Conservation (phyloP, 345 rosid genomes). For the Stellera chamaejasme region DNA sequence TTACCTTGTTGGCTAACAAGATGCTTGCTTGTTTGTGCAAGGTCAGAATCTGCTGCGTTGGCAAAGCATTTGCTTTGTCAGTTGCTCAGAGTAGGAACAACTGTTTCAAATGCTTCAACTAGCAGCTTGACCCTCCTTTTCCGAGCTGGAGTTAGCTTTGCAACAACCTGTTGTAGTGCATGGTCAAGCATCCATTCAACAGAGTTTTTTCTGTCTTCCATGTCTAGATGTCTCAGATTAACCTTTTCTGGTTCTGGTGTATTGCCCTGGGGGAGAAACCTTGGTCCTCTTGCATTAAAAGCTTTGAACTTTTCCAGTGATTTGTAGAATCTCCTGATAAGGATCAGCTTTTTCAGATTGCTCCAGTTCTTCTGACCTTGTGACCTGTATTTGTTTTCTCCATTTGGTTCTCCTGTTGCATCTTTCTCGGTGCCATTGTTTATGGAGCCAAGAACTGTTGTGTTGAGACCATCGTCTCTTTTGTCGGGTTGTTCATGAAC, state of each 20-base stretch:
- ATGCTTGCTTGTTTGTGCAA: conserved; percentile 10
- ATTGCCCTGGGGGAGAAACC: conserved; percentile 32
- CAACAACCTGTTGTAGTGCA: conserved; percentile 70
- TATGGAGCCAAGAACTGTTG: conserved; percentile 3
- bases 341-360: conserved; percentile 63
- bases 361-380: conserved; percentile 54
- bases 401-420: conserved; percentile 14
- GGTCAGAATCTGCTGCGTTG: conserved; percentile 15
- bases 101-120: conserved; percentile 83
- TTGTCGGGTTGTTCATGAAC: conserved; percentile 17
- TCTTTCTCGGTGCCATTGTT: conserved; percentile 8
- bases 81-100: conserved; percentile 40
- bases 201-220: conserved; percentile 44
- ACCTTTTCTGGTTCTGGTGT: conserved; percentile 53
- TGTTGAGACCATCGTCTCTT: conserved; percentile 13
- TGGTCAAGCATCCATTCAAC: conserved; percentile 95
- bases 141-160: conserved; percentile 73
- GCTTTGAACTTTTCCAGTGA: conserved; percentile 54
- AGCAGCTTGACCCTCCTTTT: conserved; percentile 73
- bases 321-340: conserved; percentile 66
- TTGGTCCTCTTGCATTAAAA: conserved; percentile 39
- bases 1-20: conserved; percentile 22
- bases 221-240: conserved; percentile 52
- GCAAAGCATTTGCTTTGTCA: conserved; percentile 8
- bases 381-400: conserved; percentile 17